Conservation (phyloP, 208 protist genomes). For the Acanthamoeba healyi region DNA sequence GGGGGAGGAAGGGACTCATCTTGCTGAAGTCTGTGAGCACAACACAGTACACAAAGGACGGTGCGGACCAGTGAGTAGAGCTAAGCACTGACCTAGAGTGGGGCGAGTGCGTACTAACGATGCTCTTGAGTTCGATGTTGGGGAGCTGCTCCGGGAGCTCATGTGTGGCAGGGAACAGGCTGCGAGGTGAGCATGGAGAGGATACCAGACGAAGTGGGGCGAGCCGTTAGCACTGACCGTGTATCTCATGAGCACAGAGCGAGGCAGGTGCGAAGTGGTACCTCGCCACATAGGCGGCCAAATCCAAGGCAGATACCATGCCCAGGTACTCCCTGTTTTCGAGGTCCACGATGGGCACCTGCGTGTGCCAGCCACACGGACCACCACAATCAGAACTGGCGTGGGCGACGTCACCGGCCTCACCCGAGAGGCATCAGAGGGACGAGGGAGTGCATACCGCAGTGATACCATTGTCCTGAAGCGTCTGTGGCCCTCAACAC, state of each 20-base stretch:
- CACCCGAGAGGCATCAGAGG: too few relatives aligned
- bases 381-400: too few relatives aligned
- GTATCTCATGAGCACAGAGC: not conserved
- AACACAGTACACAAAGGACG: not conserved
- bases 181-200: too few relatives aligned
- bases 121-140: slow-evolving; percentile 36
- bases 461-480: slow-evolving; percentile 1
- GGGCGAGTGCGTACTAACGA: slow-evolving; percentile 40
- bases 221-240: too few relatives aligned
- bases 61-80: not conserved
- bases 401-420: too few relatives aligned
- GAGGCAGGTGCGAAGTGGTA: not conserved
- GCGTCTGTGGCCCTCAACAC: not conserved
- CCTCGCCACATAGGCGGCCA: slow-evolving; percentile 61
- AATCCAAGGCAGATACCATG: slow-evolving; percentile 53
- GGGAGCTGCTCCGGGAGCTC: slow-evolving; percentile 40
- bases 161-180: slow-evolving; percentile 12
- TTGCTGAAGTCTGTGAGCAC: slow-evolving; percentile 61
- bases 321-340: slow-evolving; percentile 22
- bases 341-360: slow-evolving; percentile 45
- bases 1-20: slow-evolving; percentile 50
- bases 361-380: too few relatives aligned
- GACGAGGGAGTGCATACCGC: not conserved
- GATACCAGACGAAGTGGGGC: too few relatives aligned
- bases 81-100: not conserved